These are phyloP conservation scores for Sporothrix sp. DNA, from an alignment of 2,329 filamentous ascomycete species.

Conservation along the genomic window DNA sequence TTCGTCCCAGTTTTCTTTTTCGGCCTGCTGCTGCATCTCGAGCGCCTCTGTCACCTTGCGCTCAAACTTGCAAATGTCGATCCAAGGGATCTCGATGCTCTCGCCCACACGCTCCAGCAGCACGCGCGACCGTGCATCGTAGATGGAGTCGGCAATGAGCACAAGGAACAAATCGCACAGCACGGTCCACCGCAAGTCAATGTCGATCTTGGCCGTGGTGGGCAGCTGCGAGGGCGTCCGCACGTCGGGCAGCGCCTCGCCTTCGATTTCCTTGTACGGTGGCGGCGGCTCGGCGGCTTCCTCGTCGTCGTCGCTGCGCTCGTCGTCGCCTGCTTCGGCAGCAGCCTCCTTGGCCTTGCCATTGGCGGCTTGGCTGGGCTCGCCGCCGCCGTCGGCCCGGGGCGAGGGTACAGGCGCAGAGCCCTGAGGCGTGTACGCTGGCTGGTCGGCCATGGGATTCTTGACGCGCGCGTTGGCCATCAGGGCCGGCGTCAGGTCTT, in stretches of 20 bases:
- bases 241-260: conserved; percentile 66
- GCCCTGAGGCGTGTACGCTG: not conserved
- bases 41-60: conserved; percentile 93
- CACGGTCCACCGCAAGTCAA: conserved; percentile 93
- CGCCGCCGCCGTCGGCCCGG: conserved; percentile 7
- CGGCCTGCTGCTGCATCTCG: conserved; percentile 92
- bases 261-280: conserved; percentile 53
- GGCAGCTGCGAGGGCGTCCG: conserved; percentile 76
- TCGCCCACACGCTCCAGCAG: conserved; percentile 75
- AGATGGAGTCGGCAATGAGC: conserved; percentile 90
- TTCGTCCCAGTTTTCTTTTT: conserved; percentile 97
- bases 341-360: not conserved
- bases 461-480: conserved; percentile 90
- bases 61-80: conserved; percentile 93
- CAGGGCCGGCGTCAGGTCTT: conserved; percentile 72
- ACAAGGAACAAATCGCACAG: conserved; percentile 92
- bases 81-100: conserved; percentile 72
- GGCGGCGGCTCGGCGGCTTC: conserved; percentile 42
- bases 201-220: conserved; percentile 75
- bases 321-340: not conserved
- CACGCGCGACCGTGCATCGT: conserved; percentile 78
- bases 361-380: not conserved
- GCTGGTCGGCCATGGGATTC: conserved; percentile 64
- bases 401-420: not conserved
- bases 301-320: conserved; percentile 29